Base-by-base conservation (phyloP, 2,329 filamentous ascomycete genomes). In the Alternaria sp. region DNA sequence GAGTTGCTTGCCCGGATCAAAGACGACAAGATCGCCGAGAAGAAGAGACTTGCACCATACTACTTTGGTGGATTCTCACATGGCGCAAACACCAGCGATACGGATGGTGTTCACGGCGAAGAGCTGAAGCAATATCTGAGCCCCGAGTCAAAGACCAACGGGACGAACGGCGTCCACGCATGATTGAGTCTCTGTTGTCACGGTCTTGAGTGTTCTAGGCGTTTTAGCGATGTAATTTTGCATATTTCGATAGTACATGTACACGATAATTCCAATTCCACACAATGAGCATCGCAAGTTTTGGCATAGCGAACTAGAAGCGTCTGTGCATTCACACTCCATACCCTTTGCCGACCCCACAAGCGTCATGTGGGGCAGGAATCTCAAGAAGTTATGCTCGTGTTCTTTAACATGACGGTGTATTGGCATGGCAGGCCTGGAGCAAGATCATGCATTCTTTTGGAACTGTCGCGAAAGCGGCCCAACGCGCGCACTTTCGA, bases 41-140 rank as follows among this genome's bases (percentile, higher is more conserved):
- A 78, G 67, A 70, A 69, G 65, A 65, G 75, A n/a, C 68, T 78
- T n/a, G 75, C 75, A 5, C 75, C 75, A 2, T 78, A 78, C 61
- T 78, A 76, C 50, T 72, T 78, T 50, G 75, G 75, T 9, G 75
- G 75, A 3, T 78, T 78, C 44, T 63, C 72, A 3, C 71, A 76
- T 50, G 75, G 75, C 37, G 75, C 75, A 26, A 78, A 78, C 30
- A 67, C 71, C 15, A 75, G 67, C 33, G 63, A 70, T 33, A 72
- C 69, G 0, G 67, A 74, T 41, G 75, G 75, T 20, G 75, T 78
- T 2, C 75, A 78, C 47, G 74, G 68, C 0, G 67, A 69, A 26
- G 75, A 78, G 43, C 54, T 78, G 23, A 59, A 67, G 51, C 67
- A 63, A 20, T 77, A 75, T 53, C 33, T 77, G 30, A 45, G 44